phyloP scores from a whole-genome alignment of 352 stramenopile genomes.

The Phytophthora megakarya region DNA sequence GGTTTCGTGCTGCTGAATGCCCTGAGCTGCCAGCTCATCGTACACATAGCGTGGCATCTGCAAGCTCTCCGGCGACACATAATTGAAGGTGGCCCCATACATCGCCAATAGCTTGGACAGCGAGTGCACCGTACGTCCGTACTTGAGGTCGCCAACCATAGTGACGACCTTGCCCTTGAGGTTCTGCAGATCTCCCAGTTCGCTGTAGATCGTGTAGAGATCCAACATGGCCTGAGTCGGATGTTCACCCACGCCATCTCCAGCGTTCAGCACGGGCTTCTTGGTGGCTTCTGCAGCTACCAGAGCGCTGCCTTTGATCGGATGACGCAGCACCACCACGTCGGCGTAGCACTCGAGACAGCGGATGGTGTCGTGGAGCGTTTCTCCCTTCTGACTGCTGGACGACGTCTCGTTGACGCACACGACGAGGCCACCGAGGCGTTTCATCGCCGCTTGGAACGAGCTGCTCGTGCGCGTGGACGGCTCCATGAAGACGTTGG shows the following conservation, averaged over 20 bases:
- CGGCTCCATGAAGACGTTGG: slow-evolving; percentile 98
- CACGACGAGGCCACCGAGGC: slow-evolving; percentile 95
- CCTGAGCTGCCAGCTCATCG: slow-evolving; percentile 65
- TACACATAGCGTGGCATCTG: slow-evolving; percentile 87
- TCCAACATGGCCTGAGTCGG: slow-evolving; percentile 99
- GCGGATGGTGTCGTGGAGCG: slow-evolving; percentile 96
- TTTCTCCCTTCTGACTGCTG: slow-evolving; percentile 98
- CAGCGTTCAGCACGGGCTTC: slow-evolving; percentile 95
- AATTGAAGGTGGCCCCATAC: slow-evolving; percentile 92
- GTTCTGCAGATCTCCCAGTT: slow-evolving; percentile 72
- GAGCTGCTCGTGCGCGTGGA: slow-evolving; percentile 98
- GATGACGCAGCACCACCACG: slow-evolving; percentile 95
- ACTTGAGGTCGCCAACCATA: slow-evolving; percentile 98
- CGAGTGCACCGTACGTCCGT: slow-evolving; percentile 98
- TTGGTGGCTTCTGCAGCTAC: slow-evolving; percentile 74
- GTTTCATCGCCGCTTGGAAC: slow-evolving; percentile 97
- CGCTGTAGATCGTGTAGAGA: slow-evolving; percentile 96
- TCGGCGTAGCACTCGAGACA: slow-evolving; percentile 97
- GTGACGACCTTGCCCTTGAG: slow-evolving; percentile 92
- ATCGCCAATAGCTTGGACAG: slow-evolving; percentile 94
- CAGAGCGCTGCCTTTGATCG: slow-evolving; percentile 85
- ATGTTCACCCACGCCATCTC: slow-evolving; percentile 97
- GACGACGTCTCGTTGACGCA: slow-evolving; percentile 94
- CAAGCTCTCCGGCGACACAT: slow-evolving; percentile 90
- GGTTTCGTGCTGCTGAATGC: slow-evolving; percentile 89